Evolutionary conservation across 208 protist genomes (phyloP), one percentile per base, ranked within the genome.

Genomic region (Leishmania martiniquensis): DNA sequence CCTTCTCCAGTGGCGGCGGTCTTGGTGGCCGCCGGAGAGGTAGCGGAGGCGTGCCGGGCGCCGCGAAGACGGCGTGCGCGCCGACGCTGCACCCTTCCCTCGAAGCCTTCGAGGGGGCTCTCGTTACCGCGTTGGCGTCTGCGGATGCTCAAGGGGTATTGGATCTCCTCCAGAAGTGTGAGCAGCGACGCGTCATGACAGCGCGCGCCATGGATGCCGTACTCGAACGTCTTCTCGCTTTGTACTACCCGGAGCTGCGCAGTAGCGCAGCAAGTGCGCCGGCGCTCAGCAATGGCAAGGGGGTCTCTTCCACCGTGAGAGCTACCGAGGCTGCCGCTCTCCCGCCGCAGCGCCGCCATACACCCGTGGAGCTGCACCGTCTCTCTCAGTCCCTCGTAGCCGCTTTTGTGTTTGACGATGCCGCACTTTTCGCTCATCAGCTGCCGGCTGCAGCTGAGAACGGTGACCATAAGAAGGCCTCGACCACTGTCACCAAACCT

Each of bases 141-240:
- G 89, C 90, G 3, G 85, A 92, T 65, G 79, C 76, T 12, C 69
- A 85, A 54, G 84, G 85, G 72, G 80, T 96, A 45, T 72, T 84
- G 54, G 87, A 91, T 32, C 81, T 96, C 73, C 66, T 96, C 63
- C 82, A 82, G 37, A 90, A 90, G 81, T 96, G 92, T 71, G 89
- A 91, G 73, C 76, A 66, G 44, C 85, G 80, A 29, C 77, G 86
- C 37, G 78, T 94, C 63, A 94, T 94, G 92, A 87, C 91, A 44
- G 54, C 83, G 1, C 77, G 80, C 45, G 83, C 92, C 57, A 90
- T 96, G 86, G 78, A 92, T 39, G 84, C 86, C 0, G 75, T 74
- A 0, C 79, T 90, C 22, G 1, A 74, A 45, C 87, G 89, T 44
- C 71, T 96, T 5, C 25, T 81, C 3, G 65, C 74, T 60, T 75